phyloP scores from a whole-genome alignment of 805 yeast species.

The Starmerella khaoyaiensis region DNA sequence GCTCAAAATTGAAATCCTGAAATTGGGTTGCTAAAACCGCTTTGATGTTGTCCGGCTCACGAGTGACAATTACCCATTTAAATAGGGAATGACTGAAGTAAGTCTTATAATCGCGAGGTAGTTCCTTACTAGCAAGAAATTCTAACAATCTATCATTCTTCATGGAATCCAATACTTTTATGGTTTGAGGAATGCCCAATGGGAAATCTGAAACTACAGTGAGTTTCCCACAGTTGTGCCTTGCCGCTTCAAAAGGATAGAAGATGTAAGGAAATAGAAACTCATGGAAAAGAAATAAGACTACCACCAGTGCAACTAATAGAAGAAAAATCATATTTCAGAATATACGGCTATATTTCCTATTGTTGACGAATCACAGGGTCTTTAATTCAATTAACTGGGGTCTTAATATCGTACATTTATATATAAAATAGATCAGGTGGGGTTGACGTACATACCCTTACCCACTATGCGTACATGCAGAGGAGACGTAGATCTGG shows the following conservation, averaged over 20 bases:
- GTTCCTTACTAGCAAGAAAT: not conserved
- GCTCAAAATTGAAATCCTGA: conserved; percentile 26
- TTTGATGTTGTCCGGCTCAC: conserved; percentile 25
- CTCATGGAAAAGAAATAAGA: conserved; percentile 4
- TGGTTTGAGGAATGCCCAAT: conserved; percentile 8
- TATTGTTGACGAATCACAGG: too few species aligned
- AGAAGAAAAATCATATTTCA: not conserved
- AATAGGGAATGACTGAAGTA: conserved; percentile 4
- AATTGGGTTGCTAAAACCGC: conserved; percentile 24
- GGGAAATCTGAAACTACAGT: not conserved
- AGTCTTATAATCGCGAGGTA: conserved; percentile 1
- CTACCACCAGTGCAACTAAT: not conserved
- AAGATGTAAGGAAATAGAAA: conserved; percentile 5
- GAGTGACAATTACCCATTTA: conserved; percentile 15
- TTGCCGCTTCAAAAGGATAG: conserved; percentile 4
- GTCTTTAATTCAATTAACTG: too few species aligned
- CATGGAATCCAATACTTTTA: not conserved
- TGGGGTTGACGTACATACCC: too few species aligned
- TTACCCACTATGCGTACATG: too few species aligned
- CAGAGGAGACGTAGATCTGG: too few species aligned
- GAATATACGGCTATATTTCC: too few species aligned
- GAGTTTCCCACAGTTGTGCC: conserved; percentile 1
- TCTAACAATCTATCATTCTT: conserved; percentile 1
- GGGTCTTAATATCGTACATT: too few species aligned
- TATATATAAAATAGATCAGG: too few species aligned